Evolutionary conservation across 2,329 filamentous ascomycete genomes (phyloP), one percentile per base, ranked within the genome.

Genomic region (Colletotrichum endophyticum): DNA sequence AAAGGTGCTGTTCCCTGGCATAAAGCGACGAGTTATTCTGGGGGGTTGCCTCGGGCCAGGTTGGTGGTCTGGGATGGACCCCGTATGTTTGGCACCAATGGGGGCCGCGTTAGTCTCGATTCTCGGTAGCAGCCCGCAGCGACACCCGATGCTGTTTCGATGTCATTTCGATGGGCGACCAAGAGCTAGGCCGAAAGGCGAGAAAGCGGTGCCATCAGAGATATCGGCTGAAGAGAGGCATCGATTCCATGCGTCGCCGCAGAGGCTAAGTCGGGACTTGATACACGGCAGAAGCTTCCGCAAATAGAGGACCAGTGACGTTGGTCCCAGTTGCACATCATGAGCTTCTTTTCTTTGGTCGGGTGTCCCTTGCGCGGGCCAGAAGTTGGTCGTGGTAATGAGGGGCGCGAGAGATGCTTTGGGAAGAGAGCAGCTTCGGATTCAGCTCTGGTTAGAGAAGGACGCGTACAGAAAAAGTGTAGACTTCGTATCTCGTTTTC

Each of bases 391-490:
- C 68, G 70, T 73, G 44, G 70, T 27, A 66, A 32, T 66, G 59
- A 66, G 68, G 19, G 66, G 49, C 19, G 53, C 36, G 36, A 34
- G 70, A 66, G 66, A 76, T 66, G 28, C 34, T 44, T 57, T 61
- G 56, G 28, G 11, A 13, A 56, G 32, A 28, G 56, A 63, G 16
- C 64, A 73, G 73, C 66, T 73, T 74, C 74, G 61, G 74, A 74
- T 69, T 76, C 74, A 76, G 74, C 59, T 76, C 59, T 16, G 25
- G 57, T 73, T 53, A 76, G 59, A 73, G 39, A 56, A 36, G 56
- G 61, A 72, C 69, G 34, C 70, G 64, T 73, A 12, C 63, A 72
- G 44, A 73, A 36, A 69, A 72, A 61, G 74, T 32, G 39, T 62
- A 53, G 70, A 59, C 28, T 34, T 56, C 49, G 74, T 76, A 59